Evolutionary conservation across 1,284 basidiomycete species (phyloP), one percentile per base, ranked within the genome.

Genomic region (Xerocomus nothofagi): DNA sequence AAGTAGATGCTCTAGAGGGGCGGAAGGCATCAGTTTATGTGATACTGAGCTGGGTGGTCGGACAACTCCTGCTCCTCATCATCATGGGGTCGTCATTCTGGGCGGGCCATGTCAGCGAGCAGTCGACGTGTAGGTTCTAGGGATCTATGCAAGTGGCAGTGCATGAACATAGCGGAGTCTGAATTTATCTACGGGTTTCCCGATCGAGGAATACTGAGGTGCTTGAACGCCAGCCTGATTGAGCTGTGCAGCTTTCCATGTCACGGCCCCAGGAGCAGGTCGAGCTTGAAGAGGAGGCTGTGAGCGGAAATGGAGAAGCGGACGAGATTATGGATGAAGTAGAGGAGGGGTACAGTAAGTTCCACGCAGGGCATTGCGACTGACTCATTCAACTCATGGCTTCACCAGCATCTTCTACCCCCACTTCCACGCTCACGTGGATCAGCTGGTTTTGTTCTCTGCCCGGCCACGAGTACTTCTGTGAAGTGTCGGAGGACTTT

Each of bases 381-480:
- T 31, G 24, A 34, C 45, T 44, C 49, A 23, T 44, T 49, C 49
- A 30, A 41, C 54, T 55, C 57, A 62, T 52, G 55, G 37, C 32
- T 40, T 49, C 47, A 42, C 49, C 59, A 91, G 88, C 88, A 50
- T 91, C 88, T 44, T 91, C 88, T 21, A 90, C 88, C 8, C 88
- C 88, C 29, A 91, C 88, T 54, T 91, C 88, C 39, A 90, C 87
- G 31, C 72, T 94, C 56, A 99, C 97, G 53, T 97, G 93, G 93
- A 96, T 96, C 66, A 89, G 88, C 61, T 99, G 96, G 97, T 99
- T 98, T 77, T 98, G 95, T 67, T 94, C 94, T 18, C 75, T 99
- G 39, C 94, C 97, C 6, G 97, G 97, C 6, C 97, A 99, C 72
- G 97, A 99, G 73, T 99, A 98, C 74, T 99, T 98, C 70, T 95